phyloP scores from a whole-genome alignment of 2,329 filamentous ascomycete species.

The Ophiocordyceps camponoti-saundersi region DNA sequence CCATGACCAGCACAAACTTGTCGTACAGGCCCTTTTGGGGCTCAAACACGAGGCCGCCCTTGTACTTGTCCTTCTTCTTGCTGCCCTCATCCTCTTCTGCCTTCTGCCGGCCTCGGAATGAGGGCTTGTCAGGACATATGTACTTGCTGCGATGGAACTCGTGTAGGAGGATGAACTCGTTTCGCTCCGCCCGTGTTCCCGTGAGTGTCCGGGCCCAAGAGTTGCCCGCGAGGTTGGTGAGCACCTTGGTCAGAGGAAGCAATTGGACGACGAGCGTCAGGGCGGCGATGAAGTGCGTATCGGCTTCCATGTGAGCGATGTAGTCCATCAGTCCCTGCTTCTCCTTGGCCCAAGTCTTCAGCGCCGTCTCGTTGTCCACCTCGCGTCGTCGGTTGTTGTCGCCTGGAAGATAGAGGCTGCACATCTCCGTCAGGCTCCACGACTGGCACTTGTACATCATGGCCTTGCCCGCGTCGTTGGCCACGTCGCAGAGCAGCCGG shows the following conservation, averaged over 20 bases:
- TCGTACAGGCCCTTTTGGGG: constrained; percentile 96
- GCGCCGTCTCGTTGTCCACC: constrained; percentile 70
- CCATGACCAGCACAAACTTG: constrained; percentile 97
- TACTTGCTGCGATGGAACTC: constrained; percentile 96
- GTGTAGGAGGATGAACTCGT: constrained; percentile 97
- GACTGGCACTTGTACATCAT: constrained; percentile 95
- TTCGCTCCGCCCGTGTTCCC: constrained; percentile 89
- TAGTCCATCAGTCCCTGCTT: constrained; percentile 85
- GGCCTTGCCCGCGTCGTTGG: constrained; percentile 93
- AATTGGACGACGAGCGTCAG: constrained; percentile 80
- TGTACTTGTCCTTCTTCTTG: constrained; percentile 99
- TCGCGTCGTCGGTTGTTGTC: constrained; percentile 62
- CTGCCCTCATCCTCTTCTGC: constrained; percentile 50
- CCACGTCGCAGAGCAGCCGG: constrained; percentile 79
- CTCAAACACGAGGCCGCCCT: constrained; percentile 95
- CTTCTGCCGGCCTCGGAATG: constrained; percentile 58
- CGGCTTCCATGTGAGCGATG: constrained; percentile 80
- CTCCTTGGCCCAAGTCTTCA: constrained; percentile 66
- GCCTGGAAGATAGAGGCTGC: constrained; percentile 66
- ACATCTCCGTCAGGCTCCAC: constrained; percentile 98
- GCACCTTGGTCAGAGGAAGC: constrained; percentile 79
- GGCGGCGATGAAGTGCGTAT: constrained; percentile 91
- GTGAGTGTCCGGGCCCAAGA: constrained; percentile 95
- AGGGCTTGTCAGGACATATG: constrained; percentile 91
- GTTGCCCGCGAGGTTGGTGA: constrained; percentile 93